A percentile compares a stretch with the other conserved stretches of the same genome.
These are phyloP conservation scores for Cyberlindnera suaveolens DNA, from an alignment of 805 yeast genomes.

Conservation along the genomic window DNA sequence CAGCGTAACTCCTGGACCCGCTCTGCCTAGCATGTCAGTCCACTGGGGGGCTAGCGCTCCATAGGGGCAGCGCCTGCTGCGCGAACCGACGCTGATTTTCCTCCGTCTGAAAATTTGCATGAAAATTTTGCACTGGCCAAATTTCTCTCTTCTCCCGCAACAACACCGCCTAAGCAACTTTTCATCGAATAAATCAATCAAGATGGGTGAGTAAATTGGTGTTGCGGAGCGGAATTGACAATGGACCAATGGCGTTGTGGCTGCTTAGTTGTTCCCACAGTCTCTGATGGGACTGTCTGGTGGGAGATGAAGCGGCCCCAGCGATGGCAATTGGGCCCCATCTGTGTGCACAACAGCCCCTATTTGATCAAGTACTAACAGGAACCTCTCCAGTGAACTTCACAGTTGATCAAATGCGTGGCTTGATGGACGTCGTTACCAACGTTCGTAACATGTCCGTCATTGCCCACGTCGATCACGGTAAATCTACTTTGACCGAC, in stretches of 20 bases:
- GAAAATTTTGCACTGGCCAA: constrained; percentile 1
- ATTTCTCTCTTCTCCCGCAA: not conserved
- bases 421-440: constrained; percentile 98
- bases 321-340: not conserved
- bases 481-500: constrained; percentile 98
- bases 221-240: not conserved
- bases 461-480: constrained; percentile 99
- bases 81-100: not conserved
- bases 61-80: not conserved
- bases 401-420: constrained; percentile 90
- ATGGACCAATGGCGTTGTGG: no score
- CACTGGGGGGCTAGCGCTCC: not conserved
- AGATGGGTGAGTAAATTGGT: constrained; percentile 22
- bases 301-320: no score
- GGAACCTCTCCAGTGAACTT: constrained; percentile 35
- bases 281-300: no score
- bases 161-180: not conserved
- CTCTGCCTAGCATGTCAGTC: not conserved
- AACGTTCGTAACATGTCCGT: constrained; percentile 99
- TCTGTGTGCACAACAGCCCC: not conserved
- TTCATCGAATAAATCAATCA: constrained; percentile 15
- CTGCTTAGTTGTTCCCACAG: no score
- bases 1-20: no score
- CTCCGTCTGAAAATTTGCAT: not conserved
- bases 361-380: constrained; percentile 18